phyloP scores from a whole-genome alignment of 164 flowering plant species.

The Nymphaea colorata region DNA sequence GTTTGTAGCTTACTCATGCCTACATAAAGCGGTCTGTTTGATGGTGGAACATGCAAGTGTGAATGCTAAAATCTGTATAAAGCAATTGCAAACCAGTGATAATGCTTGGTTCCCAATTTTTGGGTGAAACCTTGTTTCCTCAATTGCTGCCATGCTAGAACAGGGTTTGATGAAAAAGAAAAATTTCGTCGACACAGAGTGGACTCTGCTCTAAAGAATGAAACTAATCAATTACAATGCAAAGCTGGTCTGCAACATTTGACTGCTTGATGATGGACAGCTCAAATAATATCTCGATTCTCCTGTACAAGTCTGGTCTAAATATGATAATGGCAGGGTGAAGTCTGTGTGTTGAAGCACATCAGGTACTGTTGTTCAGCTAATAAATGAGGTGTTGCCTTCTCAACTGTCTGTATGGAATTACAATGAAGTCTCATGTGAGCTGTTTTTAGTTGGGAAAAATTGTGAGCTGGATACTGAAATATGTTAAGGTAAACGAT shows the following conservation, averaged over 20 bases:
- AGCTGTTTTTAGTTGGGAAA: too few relatives aligned
- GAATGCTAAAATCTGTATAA: too few relatives aligned
- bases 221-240: neutral
- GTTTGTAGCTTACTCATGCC: too few relatives aligned
- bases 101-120: too few relatives aligned
- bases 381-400: conserved; percentile 24
- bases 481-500: neutral
- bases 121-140: too few relatives aligned
- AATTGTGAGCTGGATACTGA: neutral
- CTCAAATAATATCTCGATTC: neutral
- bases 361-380: conserved; percentile 36
- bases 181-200: neutral
- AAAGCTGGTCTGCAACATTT: neutral
- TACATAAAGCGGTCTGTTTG: too few relatives aligned
- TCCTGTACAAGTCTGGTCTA: neutral
- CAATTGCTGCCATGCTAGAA: too few relatives aligned
- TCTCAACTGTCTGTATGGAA: conserved; percentile 36
- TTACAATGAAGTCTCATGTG: neutral
- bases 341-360: conserved; percentile 8
- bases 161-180: too few relatives aligned
- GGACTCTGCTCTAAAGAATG: neutral
- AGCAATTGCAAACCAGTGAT: too few relatives aligned
- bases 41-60: too few relatives aligned
- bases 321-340: neutral
- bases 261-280: neutral